Conservation (phyloP, 371 early-diverging fungal species). For the Chytridiales sp. region DNA sequence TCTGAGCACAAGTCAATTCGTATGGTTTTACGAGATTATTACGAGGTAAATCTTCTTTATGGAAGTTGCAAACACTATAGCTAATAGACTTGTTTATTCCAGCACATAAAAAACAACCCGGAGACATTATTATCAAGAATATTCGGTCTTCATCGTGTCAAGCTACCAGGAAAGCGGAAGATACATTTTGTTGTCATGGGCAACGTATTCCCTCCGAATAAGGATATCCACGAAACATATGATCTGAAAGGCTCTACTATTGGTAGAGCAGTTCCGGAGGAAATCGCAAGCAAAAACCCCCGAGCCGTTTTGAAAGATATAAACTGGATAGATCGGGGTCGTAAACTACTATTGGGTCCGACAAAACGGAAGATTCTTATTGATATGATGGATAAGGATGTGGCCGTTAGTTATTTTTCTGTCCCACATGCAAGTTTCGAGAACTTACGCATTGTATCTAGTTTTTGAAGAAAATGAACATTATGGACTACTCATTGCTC, state of each 20-base stretch:
- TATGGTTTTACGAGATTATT: conserved; percentile 81
- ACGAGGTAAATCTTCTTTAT: conserved; percentile 15
- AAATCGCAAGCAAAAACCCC: conserved; percentile 67
- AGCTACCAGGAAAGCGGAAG: conserved; percentile 85
- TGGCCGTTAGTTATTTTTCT: conserved; percentile 43
- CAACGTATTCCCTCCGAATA: conserved; percentile 93
- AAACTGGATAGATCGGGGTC: conserved; percentile 80
- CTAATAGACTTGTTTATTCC: not conserved
- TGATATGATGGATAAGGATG: conserved; percentile 82
- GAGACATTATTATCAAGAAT: conserved; percentile 90
- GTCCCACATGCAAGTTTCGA: not conserved
- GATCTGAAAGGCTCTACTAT: conserved; percentile 94
- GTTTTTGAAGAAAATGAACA: conserved; percentile 72
- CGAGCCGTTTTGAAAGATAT: conserved; percentile 90
- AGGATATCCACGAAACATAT: conserved; percentile 93
- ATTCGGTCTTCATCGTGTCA: conserved; percentile 94
- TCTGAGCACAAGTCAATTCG: conserved; percentile 91
- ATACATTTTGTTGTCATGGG: conserved; percentile 98
- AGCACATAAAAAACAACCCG: conserved; percentile 89
- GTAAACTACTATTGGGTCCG: conserved; percentile 81
- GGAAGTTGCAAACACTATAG: not conserved
- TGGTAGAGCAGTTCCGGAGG: conserved; percentile 79
- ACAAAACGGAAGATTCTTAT: conserved; percentile 70
- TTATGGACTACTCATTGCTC: conserved; percentile 97
- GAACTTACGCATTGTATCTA: conserved; percentile 21